A percentile compares a stretch with the other conserved stretches of the same genome.
phyloP scores from a whole-genome alignment of 805 yeast genomes.

The Kluyveromyces siamensis region DNA sequence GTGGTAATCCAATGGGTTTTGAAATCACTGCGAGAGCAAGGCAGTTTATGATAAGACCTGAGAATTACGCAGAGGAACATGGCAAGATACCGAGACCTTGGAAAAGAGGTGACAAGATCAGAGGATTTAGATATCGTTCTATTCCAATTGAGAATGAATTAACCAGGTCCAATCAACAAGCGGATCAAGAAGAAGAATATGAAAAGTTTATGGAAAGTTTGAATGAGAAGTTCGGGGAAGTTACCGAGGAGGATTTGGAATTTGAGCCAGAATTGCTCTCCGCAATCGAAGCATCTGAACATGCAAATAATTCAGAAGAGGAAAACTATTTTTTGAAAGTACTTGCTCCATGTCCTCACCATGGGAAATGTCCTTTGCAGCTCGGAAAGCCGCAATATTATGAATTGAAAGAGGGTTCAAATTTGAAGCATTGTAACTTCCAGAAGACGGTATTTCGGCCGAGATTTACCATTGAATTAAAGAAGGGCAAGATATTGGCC shows the following conservation, averaged over 20 bases:
- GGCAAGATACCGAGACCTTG: slow-evolving; percentile 68
- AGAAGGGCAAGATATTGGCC: slow-evolving; percentile 69
- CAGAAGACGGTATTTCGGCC: slow-evolving; percentile 71
- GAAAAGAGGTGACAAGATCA: slow-evolving; percentile 33
- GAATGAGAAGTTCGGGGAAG: slow-evolving; percentile 32
- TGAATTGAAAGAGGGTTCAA: slow-evolving; percentile 43
- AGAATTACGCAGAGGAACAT: slow-evolving; percentile 41
- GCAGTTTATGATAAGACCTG: slow-evolving; percentile 85
- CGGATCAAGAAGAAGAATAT: neutral
- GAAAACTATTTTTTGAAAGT: slow-evolving; percentile 50
- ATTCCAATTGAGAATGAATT: neutral
- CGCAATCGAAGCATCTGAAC: slow-evolving; percentile 8
- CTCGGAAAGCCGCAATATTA: slow-evolving; percentile 63
- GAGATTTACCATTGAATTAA: slow-evolving; percentile 68
- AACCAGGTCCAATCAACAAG: neutral
- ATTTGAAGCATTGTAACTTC: slow-evolving; percentile 68
- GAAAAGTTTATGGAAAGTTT: slow-evolving; percentile 8
- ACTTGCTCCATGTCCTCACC: slow-evolving; percentile 89
- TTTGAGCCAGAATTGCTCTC: slow-evolving; percentile 36
- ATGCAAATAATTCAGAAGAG: slow-evolving; percentile 7
- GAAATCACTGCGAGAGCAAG: slow-evolving; percentile 86
- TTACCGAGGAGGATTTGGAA: slow-evolving; percentile 35
- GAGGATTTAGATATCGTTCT: neutral
- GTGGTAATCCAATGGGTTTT: slow-evolving; percentile 86
- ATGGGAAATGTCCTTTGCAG: slow-evolving; percentile 78